Base-by-base conservation (phyloP, 2,329 filamentous ascomycete species). In the Trichoderma citrinoviride region DNA sequence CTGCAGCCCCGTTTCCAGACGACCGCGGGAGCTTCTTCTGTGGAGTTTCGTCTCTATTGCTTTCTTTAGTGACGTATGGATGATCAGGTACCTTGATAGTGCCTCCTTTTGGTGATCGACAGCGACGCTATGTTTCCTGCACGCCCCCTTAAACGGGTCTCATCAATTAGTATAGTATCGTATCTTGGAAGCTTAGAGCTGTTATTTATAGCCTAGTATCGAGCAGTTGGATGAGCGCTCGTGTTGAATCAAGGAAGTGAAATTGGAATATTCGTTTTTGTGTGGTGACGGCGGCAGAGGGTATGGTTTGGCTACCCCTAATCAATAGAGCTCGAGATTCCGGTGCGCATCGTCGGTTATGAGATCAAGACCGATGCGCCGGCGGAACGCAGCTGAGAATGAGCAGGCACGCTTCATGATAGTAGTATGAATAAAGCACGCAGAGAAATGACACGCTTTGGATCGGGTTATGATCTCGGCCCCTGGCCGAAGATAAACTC, bases 401-500 rank as follows among this genome's bases (percentile, higher is more conserved):
- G 1, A 50, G 27, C 10, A 21, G 21, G 5, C 7, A 37, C 44
- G 27, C 41, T 40, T 23, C 19, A 17, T 47, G 29, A 14, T 49
- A n/a, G n/a, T n/a, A n/a, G n/a, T n/a, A 37, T 17, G 21, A n/a
- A 12, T 7, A 25, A 25, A 50, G 19, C 14, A n/a, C 19, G 27
- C n/a, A 49, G 6, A 10, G 15, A 60, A 17, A 37, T 23, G 21
- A n/a, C 43, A 29, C 33, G 56, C 49, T 52, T 50, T 60, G 44
- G 25, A 33, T 25, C 29, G 21, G 21, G 40, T 37, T 64, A 58
- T 37, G 33, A 19, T 44, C 41, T 54, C 12, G 50, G 37, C 7
- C 50, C 33, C 44, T 68, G 65, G 10, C 64, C 68, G 69, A 76
- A 75, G n/a, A 76, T 74, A 66, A 78, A 79, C 64, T 79, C 77